Conservation (phyloP, 2,329 filamentous ascomycete species). For the Fusarium mangiferae region DNA sequence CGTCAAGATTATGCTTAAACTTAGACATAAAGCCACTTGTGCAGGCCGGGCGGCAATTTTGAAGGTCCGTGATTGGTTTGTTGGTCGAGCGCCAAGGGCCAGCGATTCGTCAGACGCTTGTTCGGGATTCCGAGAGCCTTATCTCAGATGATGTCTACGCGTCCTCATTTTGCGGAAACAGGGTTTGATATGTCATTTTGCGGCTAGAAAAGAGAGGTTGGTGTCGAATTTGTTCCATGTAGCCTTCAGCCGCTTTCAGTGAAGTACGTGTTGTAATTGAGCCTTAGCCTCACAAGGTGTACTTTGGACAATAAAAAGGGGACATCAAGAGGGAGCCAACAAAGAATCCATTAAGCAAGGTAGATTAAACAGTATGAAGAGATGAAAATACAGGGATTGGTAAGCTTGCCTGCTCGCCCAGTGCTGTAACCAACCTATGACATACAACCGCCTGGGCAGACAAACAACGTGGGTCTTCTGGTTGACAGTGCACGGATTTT, state of each 20-base stretch:
- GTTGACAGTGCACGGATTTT: background rate
- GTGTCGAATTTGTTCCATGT: too few relatives aligned
- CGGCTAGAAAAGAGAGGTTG: background rate
- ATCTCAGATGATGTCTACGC: background rate
- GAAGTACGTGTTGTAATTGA: background rate
- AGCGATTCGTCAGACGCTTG: background rate
- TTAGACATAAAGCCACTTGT: background rate
- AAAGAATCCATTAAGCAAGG: rapidly evolving
- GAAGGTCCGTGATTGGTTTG: background rate
- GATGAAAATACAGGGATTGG: rapidly evolving
- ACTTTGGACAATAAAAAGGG: rapidly evolving
- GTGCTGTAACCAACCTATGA: rapidly evolving
- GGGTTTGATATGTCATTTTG: background rate
- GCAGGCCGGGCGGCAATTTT: background rate
- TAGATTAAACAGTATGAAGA: rapidly evolving
- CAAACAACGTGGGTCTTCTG: background rate
- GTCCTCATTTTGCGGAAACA: background rate
- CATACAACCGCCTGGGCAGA: background rate
- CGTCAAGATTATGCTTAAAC: background rate
- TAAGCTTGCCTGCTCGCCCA: rapidly evolving
- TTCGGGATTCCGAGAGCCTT: background rate
- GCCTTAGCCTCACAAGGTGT: rapidly evolving
- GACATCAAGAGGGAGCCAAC: rapidly evolving
- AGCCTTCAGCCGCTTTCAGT: too few relatives aligned
- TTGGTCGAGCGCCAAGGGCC: background rate